Evolutionary conservation across 1,139 yeast genomes (phyloP), one percentile per base, ranked within the genome.

Genomic region (Zygotorulaspora mrakii): DNA sequence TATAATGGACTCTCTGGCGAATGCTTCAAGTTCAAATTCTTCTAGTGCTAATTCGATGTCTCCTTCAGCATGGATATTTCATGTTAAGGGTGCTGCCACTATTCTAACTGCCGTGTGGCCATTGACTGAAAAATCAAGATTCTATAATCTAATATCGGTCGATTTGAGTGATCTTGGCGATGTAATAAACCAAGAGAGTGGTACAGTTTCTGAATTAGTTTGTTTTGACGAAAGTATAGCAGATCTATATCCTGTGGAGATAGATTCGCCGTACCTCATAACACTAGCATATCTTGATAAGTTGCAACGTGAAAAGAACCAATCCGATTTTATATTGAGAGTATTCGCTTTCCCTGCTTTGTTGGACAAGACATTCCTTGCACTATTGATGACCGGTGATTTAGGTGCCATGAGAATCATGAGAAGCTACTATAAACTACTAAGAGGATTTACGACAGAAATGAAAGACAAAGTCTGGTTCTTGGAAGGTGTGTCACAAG

Each of bases 41-140:
- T 42, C 49, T 5, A 52, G 42, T 21, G 42, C 52, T 3, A 50
- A 43, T 17, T 44, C 52, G 4, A 66, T 88, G 40, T 95, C 96
- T 1, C 91, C 96, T 1, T 81, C 91, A 5, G 95, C 96, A 0
- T 89, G 97, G 97, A 81, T 89, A 42, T 91, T 87, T 68, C 96
- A 89, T 59, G 96, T 89, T 10, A 85, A 94, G 54, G 97, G 96
- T 16, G 96, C 96, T 0, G 96, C 96, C 3, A 89, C 96, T 0
- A 89, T 89, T 35, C 69, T 89, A 42, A 84, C 95, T 1, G 95
- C 96, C 1, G 95, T 88, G 11, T 88, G 96, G 85, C 96, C 96
- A 3, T 68, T 88, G 40, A 86, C 94, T 11, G 89, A 84, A 48
- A 73, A 79, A 5, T 81, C 87, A 10, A 64, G 87, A 37, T 82